These are phyloP conservation scores for Blepharisma undulans DNA, from an alignment of 169 alveolate species.

Conservation along the genomic window DNA sequence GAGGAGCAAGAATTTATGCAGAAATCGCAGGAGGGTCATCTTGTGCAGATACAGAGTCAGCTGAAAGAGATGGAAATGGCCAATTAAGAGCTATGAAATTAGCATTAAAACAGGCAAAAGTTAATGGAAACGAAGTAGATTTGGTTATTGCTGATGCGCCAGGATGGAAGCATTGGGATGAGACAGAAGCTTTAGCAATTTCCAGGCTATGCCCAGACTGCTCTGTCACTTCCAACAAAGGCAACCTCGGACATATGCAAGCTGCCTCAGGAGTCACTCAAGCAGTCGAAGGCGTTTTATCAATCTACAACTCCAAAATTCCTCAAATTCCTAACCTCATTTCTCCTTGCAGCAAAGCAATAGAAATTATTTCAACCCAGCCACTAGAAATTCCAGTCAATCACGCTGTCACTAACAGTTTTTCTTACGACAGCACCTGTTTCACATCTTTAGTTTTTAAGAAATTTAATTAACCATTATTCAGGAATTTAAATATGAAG, in stretches of 20 bases:
- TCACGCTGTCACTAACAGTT: neutral
- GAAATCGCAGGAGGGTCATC: conserved; percentile 76
- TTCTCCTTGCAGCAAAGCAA: neutral
- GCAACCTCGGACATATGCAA: conserved; percentile 27
- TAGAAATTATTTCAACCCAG: neutral
- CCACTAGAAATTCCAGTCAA: neutral
- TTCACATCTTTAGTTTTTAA: neutral
- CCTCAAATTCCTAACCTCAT: neutral
- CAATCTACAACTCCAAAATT: neutral
- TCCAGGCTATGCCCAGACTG: neutral
- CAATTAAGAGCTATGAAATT: neutral
- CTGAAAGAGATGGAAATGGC: neutral
- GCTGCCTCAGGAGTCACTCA: conserved; percentile 29
- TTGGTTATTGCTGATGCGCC: conserved; percentile 22
- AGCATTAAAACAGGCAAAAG: neutral
- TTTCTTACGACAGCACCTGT: neutral
- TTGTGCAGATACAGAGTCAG: neutral
- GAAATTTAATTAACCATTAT: neutral
- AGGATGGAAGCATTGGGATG: conserved; percentile 17
- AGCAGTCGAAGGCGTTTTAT: neutral
- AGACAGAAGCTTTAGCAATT: neutral
- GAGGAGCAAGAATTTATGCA: conserved; percentile 88
- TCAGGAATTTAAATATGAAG: neutral
- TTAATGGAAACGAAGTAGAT: neutral
- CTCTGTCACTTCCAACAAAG: conserved; percentile 9